Evolutionary conservation across 352 stramenopile species (phyloP), one percentile per base, ranked within the genome.

Genomic region (Discostella stelligera): DNA sequence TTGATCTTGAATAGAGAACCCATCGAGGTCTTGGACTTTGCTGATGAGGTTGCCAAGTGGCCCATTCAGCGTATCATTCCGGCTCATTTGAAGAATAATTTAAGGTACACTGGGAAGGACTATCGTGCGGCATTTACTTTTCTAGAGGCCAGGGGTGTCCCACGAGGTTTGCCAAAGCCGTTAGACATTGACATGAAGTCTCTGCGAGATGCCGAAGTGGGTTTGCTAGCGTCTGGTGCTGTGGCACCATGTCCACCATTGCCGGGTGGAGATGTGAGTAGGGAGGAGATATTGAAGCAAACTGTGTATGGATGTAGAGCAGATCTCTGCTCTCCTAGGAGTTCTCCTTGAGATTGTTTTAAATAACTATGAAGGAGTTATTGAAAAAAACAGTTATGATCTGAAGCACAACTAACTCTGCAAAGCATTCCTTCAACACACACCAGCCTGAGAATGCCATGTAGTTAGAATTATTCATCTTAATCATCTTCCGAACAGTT

Each of bases 1-100:
- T 76, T 95, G 13, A 91, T 95, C 49, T 69, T 95, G 7, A 95
- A 95, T 82, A 63, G 91, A 18, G 80, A 90, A 69, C 91, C 91
- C 0, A 84, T 90, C 23, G 85, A 92, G 49, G 85, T 93, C 0
- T 66, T 93, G 16, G 87, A 91, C 59, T 93, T 93, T 79, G 87
- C 87, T 3, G 85, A 93, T 63, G 64, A 75, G 30, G 85, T 93
- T 30, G 61, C 85, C 0, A 84, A 88, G 41, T 91, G 83, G 83
- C 59, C 66, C 0, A 85, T 93, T 55, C 37, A 82, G 53, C 64
- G 87, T 39, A 93, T 93, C 46, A 90, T 93, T 53, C 85, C 87
- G 5, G 80, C 83, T 13, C 87, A 93, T 73, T 79, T 93, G 44
- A 87, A 89, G 71, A 93, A 93, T 56, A 76, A 93, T 76, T 49